Percentiles rank a stretch among this genome's conserved stretches.
These are phyloP conservation scores for Pisolithus tinctorius DNA, from an alignment of 768 basidiomycete genomes.

Conservation along the genomic window DNA sequence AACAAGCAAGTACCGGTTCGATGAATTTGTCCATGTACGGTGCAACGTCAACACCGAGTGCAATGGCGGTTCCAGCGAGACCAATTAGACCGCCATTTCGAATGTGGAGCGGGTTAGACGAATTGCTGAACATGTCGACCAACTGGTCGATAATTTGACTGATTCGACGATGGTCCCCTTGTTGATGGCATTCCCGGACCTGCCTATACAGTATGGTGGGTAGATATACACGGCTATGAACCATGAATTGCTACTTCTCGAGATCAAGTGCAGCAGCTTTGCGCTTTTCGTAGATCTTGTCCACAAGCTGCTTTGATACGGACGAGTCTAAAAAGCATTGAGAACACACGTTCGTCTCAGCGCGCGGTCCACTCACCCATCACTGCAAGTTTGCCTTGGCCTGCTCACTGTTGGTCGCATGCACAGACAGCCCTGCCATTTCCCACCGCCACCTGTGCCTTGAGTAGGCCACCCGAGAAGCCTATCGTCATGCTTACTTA, in stretches of 20 bases:
- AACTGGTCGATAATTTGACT: constrained; percentile 88
- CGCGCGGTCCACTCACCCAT: background rate
- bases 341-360: background rate
- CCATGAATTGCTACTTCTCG: constrained; percentile 62
- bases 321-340: constrained; percentile 46
- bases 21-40: constrained; percentile 94
- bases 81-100: constrained; percentile 95
- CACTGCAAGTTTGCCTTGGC: background rate
- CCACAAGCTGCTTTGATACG: constrained; percentile 74
- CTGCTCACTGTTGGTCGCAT: background rate
- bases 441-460: no score
- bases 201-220: constrained; percentile 42
- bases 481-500: no score
- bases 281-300: constrained; percentile 95
- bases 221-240: background rate
- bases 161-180: constrained; percentile 77
- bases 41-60: constrained; percentile 86
- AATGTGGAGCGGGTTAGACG: constrained; percentile 77
- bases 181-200: constrained; percentile 79
- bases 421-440: background rate
- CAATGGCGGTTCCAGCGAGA: constrained; percentile 94
- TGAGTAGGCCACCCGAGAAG: no score
- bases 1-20: constrained; percentile 81
- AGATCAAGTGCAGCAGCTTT: constrained; percentile 93
- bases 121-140: constrained; percentile 86